A percentile compares a stretch with the other conserved stretches of the same genome.
Conservation (phyloP, 305 asterid genomes). For the Fraxinus dipetala region DNA sequence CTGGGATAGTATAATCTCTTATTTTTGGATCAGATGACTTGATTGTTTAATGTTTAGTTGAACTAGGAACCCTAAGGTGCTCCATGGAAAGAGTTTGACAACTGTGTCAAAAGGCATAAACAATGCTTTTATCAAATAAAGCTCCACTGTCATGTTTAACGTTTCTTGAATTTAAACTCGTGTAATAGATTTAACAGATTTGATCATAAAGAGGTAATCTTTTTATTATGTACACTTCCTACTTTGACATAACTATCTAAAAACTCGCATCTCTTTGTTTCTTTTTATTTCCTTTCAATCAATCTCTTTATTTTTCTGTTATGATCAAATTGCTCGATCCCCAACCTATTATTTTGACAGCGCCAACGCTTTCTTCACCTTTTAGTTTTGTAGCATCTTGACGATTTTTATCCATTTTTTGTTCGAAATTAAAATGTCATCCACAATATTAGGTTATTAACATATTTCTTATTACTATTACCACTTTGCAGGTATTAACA, state of each 20-base stretch:
- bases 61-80: neutral
- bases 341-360: too few species aligned
- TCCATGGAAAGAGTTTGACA: neutral
- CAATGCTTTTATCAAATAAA: neutral
- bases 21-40: neutral
- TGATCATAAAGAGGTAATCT: neutral
- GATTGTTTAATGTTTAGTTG: neutral
- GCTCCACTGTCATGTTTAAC: neutral
- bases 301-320: neutral
- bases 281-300: too few species aligned
- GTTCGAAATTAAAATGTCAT: neutral
- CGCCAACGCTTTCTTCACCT: too few species aligned
- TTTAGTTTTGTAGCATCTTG: too few species aligned
- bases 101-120: neutral
- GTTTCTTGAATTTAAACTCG: neutral
- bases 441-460: neutral
- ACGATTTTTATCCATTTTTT: too few species aligned
- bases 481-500: slow-evolving; percentile 58
- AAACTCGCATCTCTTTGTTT: too few species aligned
- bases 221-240: neutral
- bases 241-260: too few species aligned
- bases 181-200: neutral
- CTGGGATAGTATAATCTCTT: neutral
- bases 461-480: slow-evolving; percentile 11
- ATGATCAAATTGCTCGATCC: neutral